phyloP scores from a whole-genome alignment of 1,284 basidiomycete genomes.

The Tilletia walkeri region DNA sequence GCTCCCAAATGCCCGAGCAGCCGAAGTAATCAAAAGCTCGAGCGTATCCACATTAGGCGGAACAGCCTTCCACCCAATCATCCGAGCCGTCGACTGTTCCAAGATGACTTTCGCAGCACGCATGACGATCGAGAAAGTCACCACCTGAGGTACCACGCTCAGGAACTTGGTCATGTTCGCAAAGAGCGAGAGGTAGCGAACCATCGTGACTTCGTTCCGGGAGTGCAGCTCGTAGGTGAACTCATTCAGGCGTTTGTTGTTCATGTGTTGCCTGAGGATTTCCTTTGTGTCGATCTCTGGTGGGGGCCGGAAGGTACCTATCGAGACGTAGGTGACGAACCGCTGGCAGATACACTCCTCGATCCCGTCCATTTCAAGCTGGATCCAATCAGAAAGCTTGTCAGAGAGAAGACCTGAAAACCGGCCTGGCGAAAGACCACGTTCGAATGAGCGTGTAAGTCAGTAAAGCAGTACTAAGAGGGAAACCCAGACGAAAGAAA shows the following conservation, averaged over 20 bases:
- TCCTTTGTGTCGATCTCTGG: background rate
- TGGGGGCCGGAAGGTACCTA: background rate
- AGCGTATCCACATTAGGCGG: slow-evolving; percentile 1
- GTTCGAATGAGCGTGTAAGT: no score
- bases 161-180: background rate
- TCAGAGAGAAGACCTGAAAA: background rate
- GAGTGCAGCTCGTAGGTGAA: background rate
- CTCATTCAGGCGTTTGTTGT: background rate
- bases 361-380: slow-evolving; percentile 1
- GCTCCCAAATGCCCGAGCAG: background rate
- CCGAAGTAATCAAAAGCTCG: slow-evolving; percentile 8
- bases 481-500: background rate
- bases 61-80: background rate
- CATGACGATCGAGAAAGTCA: background rate
- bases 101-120: slow-evolving; percentile 4
- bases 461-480: no score
- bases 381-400: background rate
- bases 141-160: background rate
- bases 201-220: background rate
- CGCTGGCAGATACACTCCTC: slow-evolving; percentile 4
- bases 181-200: background rate
- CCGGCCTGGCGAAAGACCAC: background rate
- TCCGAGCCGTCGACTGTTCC: background rate
- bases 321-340: background rate
- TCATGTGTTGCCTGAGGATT: background rate